Evolutionary conservation across 2,329 filamentous ascomycete genomes (phyloP).

Genomic region (Diplodia mutila): DNA sequence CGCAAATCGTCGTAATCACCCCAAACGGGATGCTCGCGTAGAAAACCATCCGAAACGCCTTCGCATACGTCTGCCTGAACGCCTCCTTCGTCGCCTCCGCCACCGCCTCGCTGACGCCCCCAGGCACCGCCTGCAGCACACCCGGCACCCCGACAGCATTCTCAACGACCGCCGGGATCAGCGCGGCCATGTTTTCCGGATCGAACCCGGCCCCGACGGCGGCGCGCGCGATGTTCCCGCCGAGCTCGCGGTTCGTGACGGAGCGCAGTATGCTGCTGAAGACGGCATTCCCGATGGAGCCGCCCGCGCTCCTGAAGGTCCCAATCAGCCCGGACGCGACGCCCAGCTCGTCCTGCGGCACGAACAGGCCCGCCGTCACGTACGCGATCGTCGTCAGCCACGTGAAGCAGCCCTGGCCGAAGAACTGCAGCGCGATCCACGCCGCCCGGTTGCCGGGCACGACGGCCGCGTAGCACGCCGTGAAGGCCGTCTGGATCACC

Average conservation of each 20-base stretch:
- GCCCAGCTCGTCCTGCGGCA: conserved; percentile 32
- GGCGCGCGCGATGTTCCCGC: conserved; percentile 33
- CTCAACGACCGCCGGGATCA: conserved; percentile 38
- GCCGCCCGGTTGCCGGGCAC: conserved; percentile 31
- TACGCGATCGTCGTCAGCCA: conserved; percentile 33
- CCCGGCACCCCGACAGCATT: conserved; percentile 39
- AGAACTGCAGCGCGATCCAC: conserved; percentile 33
- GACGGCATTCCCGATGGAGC: conserved; percentile 32
- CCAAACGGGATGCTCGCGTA: conserved; percentile 36
- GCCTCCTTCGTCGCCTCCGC: conserved; percentile 31
- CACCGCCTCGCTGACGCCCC: conserved; percentile 26
- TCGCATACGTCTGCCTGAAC: conserved; percentile 38
- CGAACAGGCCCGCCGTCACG: conserved; percentile 31
- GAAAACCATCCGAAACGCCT: conserved; percentile 35
- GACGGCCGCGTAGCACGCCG: conserved; percentile 32
- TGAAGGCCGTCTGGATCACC: conserved; percentile 34
- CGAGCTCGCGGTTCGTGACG: conserved; percentile 36
- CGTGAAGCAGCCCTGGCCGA: conserved; percentile 32
- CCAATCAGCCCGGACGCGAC: conserved; percentile 33
- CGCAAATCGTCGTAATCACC: conserved; percentile 29
- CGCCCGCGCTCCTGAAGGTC: conserved; percentile 32
- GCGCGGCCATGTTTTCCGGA: conserved; percentile 28
- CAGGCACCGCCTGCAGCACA: conserved; percentile 27
- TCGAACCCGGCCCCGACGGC: conserved; percentile 35
- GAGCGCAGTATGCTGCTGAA: conserved; percentile 32